phyloP scores from a whole-genome alignment of 2,329 filamentous ascomycete genomes.

The Alternaria novae-zelandiae region DNA sequence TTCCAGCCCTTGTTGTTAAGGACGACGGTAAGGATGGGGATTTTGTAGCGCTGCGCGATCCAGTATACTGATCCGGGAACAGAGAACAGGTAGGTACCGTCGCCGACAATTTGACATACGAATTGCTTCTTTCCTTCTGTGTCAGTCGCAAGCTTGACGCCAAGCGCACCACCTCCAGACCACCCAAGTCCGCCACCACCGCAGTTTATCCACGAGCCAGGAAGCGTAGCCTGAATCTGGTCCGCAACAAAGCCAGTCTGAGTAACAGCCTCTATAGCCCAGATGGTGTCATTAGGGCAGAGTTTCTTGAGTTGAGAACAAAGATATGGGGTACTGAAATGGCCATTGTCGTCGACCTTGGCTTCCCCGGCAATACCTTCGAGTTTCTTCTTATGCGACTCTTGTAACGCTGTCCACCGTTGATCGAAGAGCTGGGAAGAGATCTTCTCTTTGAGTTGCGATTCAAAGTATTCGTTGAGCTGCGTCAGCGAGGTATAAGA shows the following conservation, averaged over 20 bases:
- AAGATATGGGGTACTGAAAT: slow-evolving; percentile 66
- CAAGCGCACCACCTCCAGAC: slow-evolving; percentile 76
- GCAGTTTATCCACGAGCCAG: slow-evolving; percentile 81
- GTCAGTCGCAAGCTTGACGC: slow-evolving; percentile 75
- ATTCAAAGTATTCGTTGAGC: slow-evolving; percentile 66
- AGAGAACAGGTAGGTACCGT: slow-evolving; percentile 71
- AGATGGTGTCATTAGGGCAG: slow-evolving; percentile 72
- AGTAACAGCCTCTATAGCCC: slow-evolving; percentile 79
- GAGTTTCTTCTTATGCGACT: slow-evolving; percentile 65
- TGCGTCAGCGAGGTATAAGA: slow-evolving; percentile 68
- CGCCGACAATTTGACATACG: slow-evolving; percentile 63
- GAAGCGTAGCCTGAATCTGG: slow-evolving; percentile 70
- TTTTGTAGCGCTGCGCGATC: slow-evolving; percentile 70
- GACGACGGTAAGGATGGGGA: slow-evolving; percentile 70
- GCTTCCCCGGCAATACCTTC: slow-evolving; percentile 64
- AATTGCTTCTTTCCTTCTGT: slow-evolving; percentile 51
- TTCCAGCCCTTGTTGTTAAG: slow-evolving; percentile 77
- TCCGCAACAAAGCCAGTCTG: slow-evolving; percentile 71
- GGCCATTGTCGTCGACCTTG: slow-evolving; percentile 66
- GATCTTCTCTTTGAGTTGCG: slow-evolving; percentile 48
- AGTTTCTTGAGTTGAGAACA: slow-evolving; percentile 62
- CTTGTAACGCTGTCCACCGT: slow-evolving; percentile 63
- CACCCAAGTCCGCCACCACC: slow-evolving; percentile 81
- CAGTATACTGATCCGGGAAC: slow-evolving; percentile 72
- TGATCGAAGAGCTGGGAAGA: slow-evolving; percentile 49